Evolutionary conservation across 2,329 filamentous ascomycete species (phyloP).

Genomic region (Emergomyces pasteurianus): DNA sequence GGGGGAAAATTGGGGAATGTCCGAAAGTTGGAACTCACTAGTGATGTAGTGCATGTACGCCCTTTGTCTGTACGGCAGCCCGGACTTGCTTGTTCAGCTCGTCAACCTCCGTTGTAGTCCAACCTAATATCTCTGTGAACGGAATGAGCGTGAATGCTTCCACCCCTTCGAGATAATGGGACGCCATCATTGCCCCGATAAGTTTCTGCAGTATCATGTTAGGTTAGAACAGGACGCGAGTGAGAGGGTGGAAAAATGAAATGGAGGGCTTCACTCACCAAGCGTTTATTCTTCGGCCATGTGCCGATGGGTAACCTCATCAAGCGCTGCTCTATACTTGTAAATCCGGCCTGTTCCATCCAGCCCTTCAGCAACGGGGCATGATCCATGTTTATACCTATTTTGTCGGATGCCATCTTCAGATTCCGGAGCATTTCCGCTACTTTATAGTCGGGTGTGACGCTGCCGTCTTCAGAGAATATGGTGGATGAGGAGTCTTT

Average conservation of each 20-base stretch:
- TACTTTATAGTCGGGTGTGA: slow-evolving; percentile 8
- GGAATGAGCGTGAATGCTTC: slow-evolving; percentile 11
- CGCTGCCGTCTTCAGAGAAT: slow-evolving; percentile 20
- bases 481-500: slow-evolving; percentile 18
- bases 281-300: slow-evolving; percentile 17
- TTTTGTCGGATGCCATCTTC: slow-evolving; percentile 14
- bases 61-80: background rate
- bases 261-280: slow-evolving; percentile 1
- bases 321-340: slow-evolving; percentile 12
- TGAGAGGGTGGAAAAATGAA: background rate
- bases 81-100: slow-evolving; percentile 1
- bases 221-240: background rate
- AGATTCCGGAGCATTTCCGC: slow-evolving; percentile 17
- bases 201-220: slow-evolving; percentile 9
- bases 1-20: too few relatives aligned
- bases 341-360: slow-evolving; percentile 16
- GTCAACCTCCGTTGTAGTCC: slow-evolving; percentile 5
- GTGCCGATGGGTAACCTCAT: slow-evolving; percentile 15
- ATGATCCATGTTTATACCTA: slow-evolving; percentile 12
- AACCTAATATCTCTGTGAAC: slow-evolving; percentile 11
- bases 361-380: slow-evolving; percentile 5
- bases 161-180: slow-evolving; percentile 11
- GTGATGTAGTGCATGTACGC: slow-evolving; percentile 1
- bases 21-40: background rate
- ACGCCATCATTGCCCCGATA: slow-evolving; percentile 9